Evolutionary conservation across 2,329 filamentous ascomycete genomes (phyloP), one percentile per base, ranked within the genome.

Genomic region (Neonectria faginata): DNA sequence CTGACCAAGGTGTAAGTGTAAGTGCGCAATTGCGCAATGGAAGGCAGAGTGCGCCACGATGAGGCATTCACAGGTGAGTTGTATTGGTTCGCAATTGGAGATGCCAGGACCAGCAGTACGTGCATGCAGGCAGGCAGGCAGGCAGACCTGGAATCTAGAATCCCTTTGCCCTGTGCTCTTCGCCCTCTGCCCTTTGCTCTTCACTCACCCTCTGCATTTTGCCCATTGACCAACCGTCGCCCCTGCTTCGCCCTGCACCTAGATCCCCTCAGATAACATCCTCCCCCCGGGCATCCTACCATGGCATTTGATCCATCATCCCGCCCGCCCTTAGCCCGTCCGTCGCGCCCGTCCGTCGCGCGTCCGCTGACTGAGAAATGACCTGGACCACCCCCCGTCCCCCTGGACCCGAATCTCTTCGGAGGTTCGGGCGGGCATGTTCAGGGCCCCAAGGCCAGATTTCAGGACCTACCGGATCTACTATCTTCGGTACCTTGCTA

Each of bases 181-280:
- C 25, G 20, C 27, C 14, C 36, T 18, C 33, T 27, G 10, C 20
- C 41, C 47, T 42, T 29, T 52, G 45, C 65, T 12, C 47, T 33
- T 33, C 25, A 25, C 25, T 25, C 25, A 25, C 25, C 25, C 25
- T 25, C 25, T 53, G 45, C 65, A 12, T 16, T 36, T 29, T 33
- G 45, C 48, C 47, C 57, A 56, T 61, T 64, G 48, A 61, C 57
- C 58, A 67, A 61, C 60, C 9, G 12, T 53, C 54, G 41, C 50
- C 22, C 39, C 36, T n/a, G 14, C 48, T 44, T 29, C 42, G 22
- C 56, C 56, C 57, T 60, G 53, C 55, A 56, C 45, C 55, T 58
- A 25, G 25, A 10, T 29, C 29, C 59, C 55, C 57, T 60, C 50
- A 62, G 53, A 63, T 59, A 63, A 25, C 25, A 25, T 5, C 25